Evolutionary conservation across 495 filamentous ascomycete genomes (phyloP).

Genomic region (Xylaria flabelliformis): DNA sequence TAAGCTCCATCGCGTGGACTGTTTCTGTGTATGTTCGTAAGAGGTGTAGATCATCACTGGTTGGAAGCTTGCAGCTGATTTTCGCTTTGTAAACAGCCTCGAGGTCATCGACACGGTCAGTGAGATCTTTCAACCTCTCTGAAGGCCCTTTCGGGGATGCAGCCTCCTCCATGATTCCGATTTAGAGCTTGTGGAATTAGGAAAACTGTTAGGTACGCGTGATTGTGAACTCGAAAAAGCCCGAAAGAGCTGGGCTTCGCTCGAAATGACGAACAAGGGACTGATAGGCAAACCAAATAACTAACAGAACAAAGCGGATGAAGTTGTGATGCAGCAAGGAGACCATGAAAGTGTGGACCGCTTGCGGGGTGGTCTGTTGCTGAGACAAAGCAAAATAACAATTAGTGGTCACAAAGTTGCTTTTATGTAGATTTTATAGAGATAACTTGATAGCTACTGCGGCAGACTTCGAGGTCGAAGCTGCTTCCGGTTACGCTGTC

Average conservation of each 20-base stretch:
- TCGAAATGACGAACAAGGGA: slow-evolving; percentile 5
- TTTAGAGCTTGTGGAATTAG: background rate
- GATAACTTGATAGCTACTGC: background rate
- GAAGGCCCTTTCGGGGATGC: background rate
- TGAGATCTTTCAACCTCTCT: background rate
- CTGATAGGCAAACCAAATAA: background rate
- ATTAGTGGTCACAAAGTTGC: background rate
- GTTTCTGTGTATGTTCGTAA: background rate
- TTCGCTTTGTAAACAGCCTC: background rate
- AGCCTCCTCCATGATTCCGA: background rate
- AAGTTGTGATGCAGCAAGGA: background rate
- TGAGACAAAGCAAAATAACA: background rate
- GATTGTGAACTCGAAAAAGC: background rate
- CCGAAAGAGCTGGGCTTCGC: background rate
- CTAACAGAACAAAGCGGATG: background rate
- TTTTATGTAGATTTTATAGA: background rate
- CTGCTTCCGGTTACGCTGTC: background rate
- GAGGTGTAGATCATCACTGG: background rate
- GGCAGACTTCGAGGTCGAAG: background rate
- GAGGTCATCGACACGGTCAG: background rate
- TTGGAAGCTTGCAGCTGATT: background rate
- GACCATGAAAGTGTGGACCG: background rate
- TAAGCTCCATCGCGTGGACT: background rate
- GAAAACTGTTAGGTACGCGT: background rate
- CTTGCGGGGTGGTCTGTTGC: background rate